These are phyloP conservation scores for Coniochaeta sp. DNA, from an alignment of 2,329 filamentous ascomycete species.

Conservation along the genomic window DNA sequence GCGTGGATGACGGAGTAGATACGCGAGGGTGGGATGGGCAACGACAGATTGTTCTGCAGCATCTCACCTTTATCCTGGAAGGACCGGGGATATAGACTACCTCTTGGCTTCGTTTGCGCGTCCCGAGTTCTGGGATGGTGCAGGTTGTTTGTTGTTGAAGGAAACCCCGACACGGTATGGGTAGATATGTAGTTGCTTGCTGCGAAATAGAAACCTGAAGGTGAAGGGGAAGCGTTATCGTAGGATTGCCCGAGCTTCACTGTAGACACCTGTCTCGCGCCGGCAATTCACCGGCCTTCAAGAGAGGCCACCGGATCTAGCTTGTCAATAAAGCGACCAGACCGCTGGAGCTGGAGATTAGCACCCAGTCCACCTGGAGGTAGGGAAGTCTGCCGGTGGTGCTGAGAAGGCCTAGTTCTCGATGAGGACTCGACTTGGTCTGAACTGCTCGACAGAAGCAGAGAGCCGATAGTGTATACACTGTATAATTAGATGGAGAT, in stretches of 20 bases:
- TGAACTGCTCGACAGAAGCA: neutral
- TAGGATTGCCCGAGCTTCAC: neutral
- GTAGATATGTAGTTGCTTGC: too few relatives aligned
- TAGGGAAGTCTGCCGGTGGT: neutral
- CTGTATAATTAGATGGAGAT: neutral
- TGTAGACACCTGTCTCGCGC: neutral
- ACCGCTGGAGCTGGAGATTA: neutral
- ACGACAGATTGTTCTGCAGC: neutral
- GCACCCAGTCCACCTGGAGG: neutral
- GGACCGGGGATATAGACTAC: too few relatives aligned
- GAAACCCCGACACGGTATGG: too few relatives aligned
- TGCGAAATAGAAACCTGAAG: neutral
- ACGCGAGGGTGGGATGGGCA: neutral
- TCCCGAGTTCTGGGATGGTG: too few relatives aligned
- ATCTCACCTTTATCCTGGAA: neutral
- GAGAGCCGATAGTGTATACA: too few relatives aligned
- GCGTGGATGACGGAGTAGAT: neutral
- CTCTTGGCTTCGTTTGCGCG: too few relatives aligned
- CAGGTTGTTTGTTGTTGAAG: too few relatives aligned
- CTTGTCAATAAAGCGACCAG: neutral
- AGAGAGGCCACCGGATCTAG: neutral
- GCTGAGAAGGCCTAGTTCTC: neutral
- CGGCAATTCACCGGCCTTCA: neutral
- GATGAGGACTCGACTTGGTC: neutral
- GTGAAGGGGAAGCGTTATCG: neutral